A percentile compares a stretch with the other conserved stretches of the same genome.
Conservation (phyloP, 768 basidiomycete genomes). For the Podaxis carcinomalis region DNA sequence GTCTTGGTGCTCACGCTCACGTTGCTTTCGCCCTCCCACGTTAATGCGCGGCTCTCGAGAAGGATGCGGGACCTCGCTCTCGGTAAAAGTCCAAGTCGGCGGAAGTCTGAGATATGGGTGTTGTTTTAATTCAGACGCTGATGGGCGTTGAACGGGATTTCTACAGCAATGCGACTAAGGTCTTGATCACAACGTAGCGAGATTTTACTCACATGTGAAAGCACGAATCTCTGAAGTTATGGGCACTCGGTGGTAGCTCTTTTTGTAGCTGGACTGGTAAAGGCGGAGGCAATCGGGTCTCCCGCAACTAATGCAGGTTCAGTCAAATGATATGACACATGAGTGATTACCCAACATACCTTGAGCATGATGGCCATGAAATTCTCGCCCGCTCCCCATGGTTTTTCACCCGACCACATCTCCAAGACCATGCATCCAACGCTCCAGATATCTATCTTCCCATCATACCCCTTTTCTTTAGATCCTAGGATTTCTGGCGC, state of each 20-base stretch:
- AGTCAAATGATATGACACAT: neutral
- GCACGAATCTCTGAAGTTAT: conserved; percentile 73
- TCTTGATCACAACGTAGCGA: neutral
- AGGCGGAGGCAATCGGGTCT: conserved; percentile 67
- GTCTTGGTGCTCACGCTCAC: neutral
- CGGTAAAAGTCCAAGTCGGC: conserved; percentile 42
- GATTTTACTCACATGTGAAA: conserved; percentile 58
- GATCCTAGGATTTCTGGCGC: conserved; percentile 81
- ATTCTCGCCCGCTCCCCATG: conserved; percentile 72
- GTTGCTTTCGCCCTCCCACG: neutral
- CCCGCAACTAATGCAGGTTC: conserved; percentile 47
- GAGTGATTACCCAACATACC: conserved; percentile 36
- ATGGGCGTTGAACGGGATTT: conserved; percentile 67
- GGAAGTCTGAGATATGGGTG: conserved; percentile 64
- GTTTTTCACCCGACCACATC: conserved; percentile 92
- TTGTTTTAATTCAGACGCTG: conserved; percentile 55
- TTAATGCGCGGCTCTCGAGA: neutral
- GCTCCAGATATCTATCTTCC: conserved; percentile 97
- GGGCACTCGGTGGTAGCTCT: conserved; percentile 52
- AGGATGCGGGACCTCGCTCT: conserved; percentile 14
- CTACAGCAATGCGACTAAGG: conserved; percentile 27
- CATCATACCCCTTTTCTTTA: conserved; percentile 74
- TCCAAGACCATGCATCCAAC: conserved; percentile 90
- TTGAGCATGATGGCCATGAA: conserved; percentile 75
- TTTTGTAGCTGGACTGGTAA: conserved; percentile 56